Percentiles rank a stretch among this genome's conserved stretches.
These are phyloP conservation scores for Penicillium decumbens DNA, from an alignment of 2,329 filamentous ascomycete species.

Conservation along the genomic window DNA sequence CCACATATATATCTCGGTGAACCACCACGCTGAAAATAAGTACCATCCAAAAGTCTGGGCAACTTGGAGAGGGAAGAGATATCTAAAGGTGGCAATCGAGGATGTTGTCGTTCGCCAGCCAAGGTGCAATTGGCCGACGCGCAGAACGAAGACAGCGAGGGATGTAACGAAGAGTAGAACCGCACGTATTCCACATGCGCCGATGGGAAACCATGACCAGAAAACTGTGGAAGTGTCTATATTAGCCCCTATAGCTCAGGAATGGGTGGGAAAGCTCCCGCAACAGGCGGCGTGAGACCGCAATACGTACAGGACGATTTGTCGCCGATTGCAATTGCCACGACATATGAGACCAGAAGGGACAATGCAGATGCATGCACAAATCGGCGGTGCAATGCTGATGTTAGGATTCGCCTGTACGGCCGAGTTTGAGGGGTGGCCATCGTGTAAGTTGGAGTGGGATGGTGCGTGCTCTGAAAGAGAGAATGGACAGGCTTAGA, in stretches of 20 bases:
- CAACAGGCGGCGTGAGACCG: neutral
- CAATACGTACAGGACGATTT: constrained; percentile 62
- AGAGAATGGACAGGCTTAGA: constrained; percentile 20
- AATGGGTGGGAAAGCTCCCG: neutral
- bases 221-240: constrained; percentile 51
- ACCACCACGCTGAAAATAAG: constrained; percentile 69
- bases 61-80: constrained; percentile 56
- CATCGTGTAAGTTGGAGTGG: constrained; percentile 32
- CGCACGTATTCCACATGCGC: constrained; percentile 68
- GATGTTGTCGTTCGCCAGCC: constrained; percentile 68
- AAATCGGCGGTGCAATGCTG: constrained; percentile 81
- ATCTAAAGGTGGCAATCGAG: constrained; percentile 59
- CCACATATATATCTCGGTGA: constrained; percentile 76
- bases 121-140: constrained; percentile 77
- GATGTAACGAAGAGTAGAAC: constrained; percentile 70
- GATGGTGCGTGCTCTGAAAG: constrained; percentile 24
- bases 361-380: constrained; percentile 68
- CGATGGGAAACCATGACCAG: constrained; percentile 83
- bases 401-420: constrained; percentile 88
- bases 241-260: neutral
- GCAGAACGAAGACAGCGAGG: constrained; percentile 74
- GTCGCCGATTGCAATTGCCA: constrained; percentile 65
- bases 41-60: constrained; percentile 73
- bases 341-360: constrained; percentile 65
- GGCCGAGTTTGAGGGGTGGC: constrained; percentile 39